Base-by-base conservation (phyloP, 495 filamentous ascomycete genomes). In the Rostrohypoxylon terebratum region DNA sequence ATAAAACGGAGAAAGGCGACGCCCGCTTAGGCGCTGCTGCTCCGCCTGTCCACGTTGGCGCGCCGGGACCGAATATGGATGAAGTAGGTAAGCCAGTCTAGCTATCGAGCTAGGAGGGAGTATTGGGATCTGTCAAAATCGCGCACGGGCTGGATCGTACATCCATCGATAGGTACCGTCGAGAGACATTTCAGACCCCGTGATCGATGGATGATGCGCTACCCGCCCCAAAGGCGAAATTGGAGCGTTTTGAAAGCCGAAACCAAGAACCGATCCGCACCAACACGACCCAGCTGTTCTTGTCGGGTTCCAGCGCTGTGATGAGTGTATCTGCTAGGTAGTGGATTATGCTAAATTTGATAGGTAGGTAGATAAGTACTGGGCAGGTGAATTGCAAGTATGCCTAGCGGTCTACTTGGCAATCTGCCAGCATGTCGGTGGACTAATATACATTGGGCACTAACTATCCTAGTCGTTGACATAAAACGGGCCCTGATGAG, bases 201-300 rank as follows among this genome's bases (percentile, higher is more conserved):
- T 55, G 51, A 55, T 36, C 18, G 28, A 55, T 33, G n/a, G 51
- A 31, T 0, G 28, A 55, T 36, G 34, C 66, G 59, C 59, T 57
- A 40, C n/a, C 58, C 62, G 38, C 45, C 16, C 7, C 44, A 45
- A n/a, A 48, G 54, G 55, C 25, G 51, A 59, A 54, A 50, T 25
- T 59, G 4, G 33, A 21, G 47, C 40, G 71, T 73, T 73, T 69
- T 73, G 59, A 69, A 16, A 73, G 61, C 71, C 71, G 71, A 73
- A 62, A 44, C 33, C 11, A 44, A 53, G 48, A 31, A 31, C 48
- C 23, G n/a, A 5, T 20, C 57, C 16, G 48, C 33, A 50, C 51
- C 36, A 61, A 50, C 42, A 8, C 1, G 3, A 9, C 23, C 23
- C 23, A 20, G 10, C n/a, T 14, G 23, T 50, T 10, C 23, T 25